Evolutionary conservation across 1,284 basidiomycete species (phyloP).

Genomic region (Trichosporon ovoides): DNA sequence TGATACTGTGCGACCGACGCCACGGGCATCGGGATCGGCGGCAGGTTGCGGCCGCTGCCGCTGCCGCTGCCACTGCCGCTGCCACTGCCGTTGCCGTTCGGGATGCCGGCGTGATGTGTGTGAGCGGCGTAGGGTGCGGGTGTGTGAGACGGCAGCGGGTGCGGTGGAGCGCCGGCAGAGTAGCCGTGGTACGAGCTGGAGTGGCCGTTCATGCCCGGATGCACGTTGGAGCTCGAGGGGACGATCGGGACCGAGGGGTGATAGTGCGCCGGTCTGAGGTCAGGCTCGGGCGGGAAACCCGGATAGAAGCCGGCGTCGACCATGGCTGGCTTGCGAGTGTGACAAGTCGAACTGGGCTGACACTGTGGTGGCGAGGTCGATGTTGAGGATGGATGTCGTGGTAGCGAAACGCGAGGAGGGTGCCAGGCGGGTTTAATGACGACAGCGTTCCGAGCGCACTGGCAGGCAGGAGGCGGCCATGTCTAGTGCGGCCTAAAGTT

Average conservation of each 20-base stretch:
- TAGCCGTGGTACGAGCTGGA: neutral
- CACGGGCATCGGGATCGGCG: neutral
- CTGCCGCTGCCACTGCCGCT: no score
- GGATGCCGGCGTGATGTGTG: no score
- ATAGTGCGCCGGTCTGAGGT: neutral
- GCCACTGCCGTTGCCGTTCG: no score
- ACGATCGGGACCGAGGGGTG: neutral
- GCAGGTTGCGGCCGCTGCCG: neutral
- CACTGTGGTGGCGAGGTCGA: no score
- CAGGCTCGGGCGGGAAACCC: neutral
- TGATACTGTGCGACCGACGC: neutral
- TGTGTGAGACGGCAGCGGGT: neutral
- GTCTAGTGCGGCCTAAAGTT: no score
- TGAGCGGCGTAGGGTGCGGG: neutral
- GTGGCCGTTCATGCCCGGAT: neutral
- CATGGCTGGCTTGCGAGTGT: neutral
- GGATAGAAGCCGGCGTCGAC: constrained; percentile 4
- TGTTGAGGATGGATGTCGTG: no score
- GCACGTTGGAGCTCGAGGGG: no score
- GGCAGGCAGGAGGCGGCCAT: no score
- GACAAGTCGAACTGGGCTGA: neutral
- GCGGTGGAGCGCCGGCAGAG: neutral
- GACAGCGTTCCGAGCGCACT: no score
- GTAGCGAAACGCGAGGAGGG: no score
- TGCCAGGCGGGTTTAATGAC: no score